phyloP scores from a whole-genome alignment of 2,329 filamentous ascomycete genomes.

The Colletotrichum sidae region DNA sequence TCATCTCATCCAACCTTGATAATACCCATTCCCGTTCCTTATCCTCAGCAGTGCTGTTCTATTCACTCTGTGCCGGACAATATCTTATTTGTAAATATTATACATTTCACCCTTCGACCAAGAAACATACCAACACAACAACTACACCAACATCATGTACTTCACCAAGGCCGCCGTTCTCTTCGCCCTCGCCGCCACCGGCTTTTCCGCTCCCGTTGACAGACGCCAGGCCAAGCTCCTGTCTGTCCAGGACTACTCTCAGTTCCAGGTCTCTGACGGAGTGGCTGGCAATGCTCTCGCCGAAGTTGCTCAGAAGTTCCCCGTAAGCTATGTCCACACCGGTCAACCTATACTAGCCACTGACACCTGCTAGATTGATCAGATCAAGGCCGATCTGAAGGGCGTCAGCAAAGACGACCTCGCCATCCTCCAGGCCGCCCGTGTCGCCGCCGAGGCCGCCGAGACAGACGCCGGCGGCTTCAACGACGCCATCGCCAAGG shows the following conservation, averaged over 20 bases:
- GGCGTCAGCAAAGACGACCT: constrained; percentile 60
- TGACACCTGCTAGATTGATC: constrained; percentile 20
- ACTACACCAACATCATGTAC: constrained; percentile 47
- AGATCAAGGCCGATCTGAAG: constrained; percentile 52
- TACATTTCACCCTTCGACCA: constrained; percentile 13
- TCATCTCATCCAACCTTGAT: constrained; percentile 25
- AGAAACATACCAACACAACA: constrained; percentile 35
- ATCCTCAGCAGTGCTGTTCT: constrained; percentile 30
- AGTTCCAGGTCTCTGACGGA: constrained; percentile 61
- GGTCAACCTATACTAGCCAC: background rate
- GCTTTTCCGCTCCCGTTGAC: constrained; percentile 45
- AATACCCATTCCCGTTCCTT: constrained; percentile 21
- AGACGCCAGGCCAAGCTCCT: constrained; percentile 40
- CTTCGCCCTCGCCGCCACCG: constrained; percentile 48
- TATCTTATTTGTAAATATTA: constrained; percentile 27
- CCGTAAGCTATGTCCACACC: constrained; percentile 48
- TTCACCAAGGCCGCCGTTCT: constrained; percentile 51
- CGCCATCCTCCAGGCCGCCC: constrained; percentile 62
- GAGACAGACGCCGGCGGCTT: constrained; percentile 60
- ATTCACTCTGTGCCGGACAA: constrained; percentile 24
- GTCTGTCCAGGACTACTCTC: constrained; percentile 32
- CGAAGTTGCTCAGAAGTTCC: constrained; percentile 66
- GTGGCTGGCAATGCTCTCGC: constrained; percentile 63
- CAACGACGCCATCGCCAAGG: constrained; percentile 63
- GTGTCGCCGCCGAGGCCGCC: constrained; percentile 63